A percentile compares a stretch with the other conserved stretches of the same genome.
Conservation (phyloP, 2,329 filamentous ascomycete genomes). For the Ophiognomonia clavigignenti-juglandacearum region DNA sequence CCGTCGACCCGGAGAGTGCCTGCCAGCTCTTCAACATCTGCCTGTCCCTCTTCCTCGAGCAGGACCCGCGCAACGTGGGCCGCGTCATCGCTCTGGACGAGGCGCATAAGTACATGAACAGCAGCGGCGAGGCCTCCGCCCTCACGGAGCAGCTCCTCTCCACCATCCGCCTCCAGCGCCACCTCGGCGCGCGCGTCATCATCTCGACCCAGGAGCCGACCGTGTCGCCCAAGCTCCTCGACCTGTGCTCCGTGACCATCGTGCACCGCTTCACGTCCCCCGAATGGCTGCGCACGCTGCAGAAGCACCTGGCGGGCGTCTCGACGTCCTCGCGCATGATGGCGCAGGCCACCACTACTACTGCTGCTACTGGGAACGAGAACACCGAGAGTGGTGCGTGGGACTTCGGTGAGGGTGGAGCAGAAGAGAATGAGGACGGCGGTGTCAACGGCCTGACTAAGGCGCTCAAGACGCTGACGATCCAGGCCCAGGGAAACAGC, state of each 20-base stretch:
- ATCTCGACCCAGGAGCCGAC: conserved; percentile 76
- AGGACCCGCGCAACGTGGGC: conserved; percentile 40
- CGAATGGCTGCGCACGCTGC: conserved; percentile 25
- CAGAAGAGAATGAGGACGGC: conserved; percentile 7
- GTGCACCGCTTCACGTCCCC: conserved; percentile 61
- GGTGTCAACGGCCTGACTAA: background rate
- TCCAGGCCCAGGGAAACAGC: conserved; percentile 6
- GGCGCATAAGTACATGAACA: conserved; percentile 75
- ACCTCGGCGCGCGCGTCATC: conserved; percentile 60
- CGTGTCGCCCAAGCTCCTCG: conserved; percentile 61
- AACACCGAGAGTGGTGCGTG: background rate
- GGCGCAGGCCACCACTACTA: conserved; percentile 16
- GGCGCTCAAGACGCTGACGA: conserved; percentile 7
- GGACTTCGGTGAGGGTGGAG: background rate
- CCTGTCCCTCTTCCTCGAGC: conserved; percentile 59
- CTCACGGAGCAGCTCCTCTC: conserved; percentile 59
- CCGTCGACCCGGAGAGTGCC: conserved; percentile 59
- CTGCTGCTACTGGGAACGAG: background rate
- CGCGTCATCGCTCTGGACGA: conserved; percentile 68
- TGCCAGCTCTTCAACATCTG: conserved; percentile 71
- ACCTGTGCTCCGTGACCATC: conserved; percentile 65
- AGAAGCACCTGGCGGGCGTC: conserved; percentile 25
- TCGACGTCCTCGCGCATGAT: conserved; percentile 11
- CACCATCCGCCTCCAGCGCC: conserved; percentile 67
- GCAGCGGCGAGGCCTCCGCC: conserved; percentile 44